phyloP scores from a whole-genome alignment of 2,329 filamentous ascomycete species.

The Arthroderma uncinatum region DNA sequence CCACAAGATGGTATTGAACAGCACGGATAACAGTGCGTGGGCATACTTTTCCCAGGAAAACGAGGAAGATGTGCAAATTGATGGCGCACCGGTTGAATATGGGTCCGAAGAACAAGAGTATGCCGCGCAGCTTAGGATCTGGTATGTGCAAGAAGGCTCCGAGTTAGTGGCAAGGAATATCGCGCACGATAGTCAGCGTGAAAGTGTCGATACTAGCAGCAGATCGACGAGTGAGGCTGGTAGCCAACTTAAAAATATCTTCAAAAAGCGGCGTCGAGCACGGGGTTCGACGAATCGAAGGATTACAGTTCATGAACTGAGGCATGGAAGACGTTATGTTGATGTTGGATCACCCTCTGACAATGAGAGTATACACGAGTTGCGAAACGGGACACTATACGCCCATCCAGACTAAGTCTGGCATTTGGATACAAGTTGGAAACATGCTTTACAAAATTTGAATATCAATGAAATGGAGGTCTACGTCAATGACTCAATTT shows the following conservation, averaged over 20 bases:
- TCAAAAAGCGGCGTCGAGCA: conserved; percentile 11
- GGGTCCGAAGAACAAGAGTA: conserved; percentile 28
- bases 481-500: neutral
- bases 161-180: conserved; percentile 26
- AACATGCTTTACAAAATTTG: neutral
- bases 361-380: conserved; percentile 32
- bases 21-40: conserved; percentile 36
- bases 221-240: conserved; percentile 22
- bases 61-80: conserved; percentile 22
- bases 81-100: conserved; percentile 33
- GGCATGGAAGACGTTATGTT: conserved; percentile 33
- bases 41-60: conserved; percentile 30
- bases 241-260: conserved; percentile 10
- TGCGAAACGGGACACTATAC: conserved; percentile 35
- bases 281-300: conserved; percentile 22
- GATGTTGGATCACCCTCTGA: conserved; percentile 30
- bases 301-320: conserved; percentile 34
- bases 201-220: conserved; percentile 22
- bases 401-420: conserved; percentile 20
- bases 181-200: neutral
- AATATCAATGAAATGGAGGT: too few relatives aligned
- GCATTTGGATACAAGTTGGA: neutral
- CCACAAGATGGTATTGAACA: conserved; percentile 32
- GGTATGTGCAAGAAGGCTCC: conserved; percentile 31
- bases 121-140: conserved; percentile 28